Conservation (phyloP, 2,329 filamentous ascomycete genomes). For the Diaporthe nobilis region DNA sequence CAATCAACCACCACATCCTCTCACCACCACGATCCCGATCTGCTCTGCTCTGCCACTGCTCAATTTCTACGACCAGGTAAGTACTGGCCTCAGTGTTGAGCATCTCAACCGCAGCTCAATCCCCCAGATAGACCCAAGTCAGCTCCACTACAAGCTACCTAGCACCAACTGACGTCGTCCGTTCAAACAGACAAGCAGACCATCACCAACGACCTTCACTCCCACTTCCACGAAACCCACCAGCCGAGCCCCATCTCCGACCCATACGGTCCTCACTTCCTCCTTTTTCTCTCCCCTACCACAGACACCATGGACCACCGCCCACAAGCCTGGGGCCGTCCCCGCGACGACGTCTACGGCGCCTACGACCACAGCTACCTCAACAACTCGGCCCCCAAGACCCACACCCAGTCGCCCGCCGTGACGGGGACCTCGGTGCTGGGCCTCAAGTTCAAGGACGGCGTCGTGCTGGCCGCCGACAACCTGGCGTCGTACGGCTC, state of each 20-base stretch:
- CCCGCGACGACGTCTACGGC: slow-evolving; percentile 97
- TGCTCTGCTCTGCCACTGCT: not conserved
- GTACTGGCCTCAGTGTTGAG: not conserved
- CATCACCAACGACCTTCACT: not conserved
- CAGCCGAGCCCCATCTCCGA: slow-evolving; percentile 5
- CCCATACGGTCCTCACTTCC: not conserved
- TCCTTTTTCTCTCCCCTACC: not conserved
- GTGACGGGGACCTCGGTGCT: slow-evolving; percentile 98
- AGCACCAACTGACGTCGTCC: slow-evolving; percentile 35
- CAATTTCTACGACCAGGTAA: not conserved
- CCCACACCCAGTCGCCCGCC: slow-evolving; percentile 92
- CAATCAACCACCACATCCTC: slow-evolving; percentile 6
- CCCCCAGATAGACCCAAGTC: not conserved
- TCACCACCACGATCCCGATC: slow-evolving; percentile 38
- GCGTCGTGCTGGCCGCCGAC: slow-evolving; percentile 96
- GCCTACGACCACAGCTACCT: slow-evolving; percentile 92
- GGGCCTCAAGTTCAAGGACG: slow-evolving; percentile 94
- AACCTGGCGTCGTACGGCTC: slow-evolving; percentile 99
- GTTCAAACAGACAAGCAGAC: slow-evolving; percentile 26
- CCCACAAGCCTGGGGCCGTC: slow-evolving; percentile 81
- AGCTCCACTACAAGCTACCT: slow-evolving; percentile 27
- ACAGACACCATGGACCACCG: slow-evolving; percentile 74
- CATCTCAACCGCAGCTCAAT: not conserved
- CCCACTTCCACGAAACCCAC: not conserved
- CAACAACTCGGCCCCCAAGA: slow-evolving; percentile 77